Percentiles rank a stretch among this genome's conserved stretches.
Conservation (phyloP, 1,139 yeast species). For the Kazachstania sp. region DNA sequence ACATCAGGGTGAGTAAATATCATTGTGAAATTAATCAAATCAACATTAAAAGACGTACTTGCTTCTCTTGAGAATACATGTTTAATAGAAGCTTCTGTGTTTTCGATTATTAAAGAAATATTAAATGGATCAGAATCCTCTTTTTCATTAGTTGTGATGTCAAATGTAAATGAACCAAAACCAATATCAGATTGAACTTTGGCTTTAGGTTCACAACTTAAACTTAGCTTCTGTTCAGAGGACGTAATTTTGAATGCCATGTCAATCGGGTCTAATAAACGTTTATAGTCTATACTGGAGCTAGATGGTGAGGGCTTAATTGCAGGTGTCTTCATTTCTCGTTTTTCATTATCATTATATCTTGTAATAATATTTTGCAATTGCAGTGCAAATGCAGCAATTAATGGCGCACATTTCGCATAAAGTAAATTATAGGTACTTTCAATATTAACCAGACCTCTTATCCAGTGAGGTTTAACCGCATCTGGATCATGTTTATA, state of each 20-base stretch:
- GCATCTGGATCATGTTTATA: slow-evolving; percentile 33
- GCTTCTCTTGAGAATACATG: slow-evolving; percentile 86
- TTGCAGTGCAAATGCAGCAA: slow-evolving; percentile 49
- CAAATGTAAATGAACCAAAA: slow-evolving; percentile 53
- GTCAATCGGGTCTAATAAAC: slow-evolving; percentile 46
- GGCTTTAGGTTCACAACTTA: slow-evolving; percentile 91
- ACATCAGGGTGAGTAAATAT: slow-evolving; percentile 37
- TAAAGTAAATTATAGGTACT: slow-evolving; percentile 64
- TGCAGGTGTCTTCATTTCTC: slow-evolving; percentile 3
- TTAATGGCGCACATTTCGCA: slow-evolving; percentile 72
- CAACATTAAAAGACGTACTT: slow-evolving; percentile 66
- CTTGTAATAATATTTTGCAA: slow-evolving; percentile 33
- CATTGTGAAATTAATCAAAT: slow-evolving; percentile 39
- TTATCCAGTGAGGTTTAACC: slow-evolving; percentile 26
- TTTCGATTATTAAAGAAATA: slow-evolving; percentile 40
- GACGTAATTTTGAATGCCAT: slow-evolving; percentile 56
- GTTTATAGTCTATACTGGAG: slow-evolving; percentile 32
- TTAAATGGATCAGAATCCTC: slow-evolving; percentile 37
- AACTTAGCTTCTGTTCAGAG: slow-evolving; percentile 61
- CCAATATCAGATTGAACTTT: slow-evolving; percentile 82
- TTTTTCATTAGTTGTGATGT: slow-evolving; percentile 45
- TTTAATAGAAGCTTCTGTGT: slow-evolving; percentile 64
- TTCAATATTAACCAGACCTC: slow-evolving; percentile 24
- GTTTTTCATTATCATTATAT: slow-evolving; percentile 14
- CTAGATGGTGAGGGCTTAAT: background rate